Evolutionary conservation across 2,329 filamentous ascomycete species (phyloP), one percentile per base, ranked within the genome.

Genomic region (Fusarium nanum): DNA sequence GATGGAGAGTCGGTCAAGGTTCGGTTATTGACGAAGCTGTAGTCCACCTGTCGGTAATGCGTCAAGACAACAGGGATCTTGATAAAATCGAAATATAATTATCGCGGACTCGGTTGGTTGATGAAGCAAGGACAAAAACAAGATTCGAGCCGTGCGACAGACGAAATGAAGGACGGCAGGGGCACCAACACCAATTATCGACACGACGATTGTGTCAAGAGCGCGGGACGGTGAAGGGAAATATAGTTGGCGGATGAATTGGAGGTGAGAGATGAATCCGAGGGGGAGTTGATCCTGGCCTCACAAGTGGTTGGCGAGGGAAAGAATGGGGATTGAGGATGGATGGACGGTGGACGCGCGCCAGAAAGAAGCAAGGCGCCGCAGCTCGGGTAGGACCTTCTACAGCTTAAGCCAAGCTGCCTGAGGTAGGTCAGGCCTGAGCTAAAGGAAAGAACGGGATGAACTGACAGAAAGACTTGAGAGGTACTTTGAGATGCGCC

Each of bases 31-130:
- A 64, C 59, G 58, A 62, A 60, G 59, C 30, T 56, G 46, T 47
- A 47, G 64, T 67, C 56, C 45, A 58, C 55, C 32, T 53, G 64
- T 63, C 59, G 73, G 69, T 67, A 72, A 75, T 68, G 70, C 73
- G 74, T 76, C 74, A 76, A 71, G 68, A 56, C 58, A 66, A 60
- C 72, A 63, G 61, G 50, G 60, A 46, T 59, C 23, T 28, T 46
- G 54, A n/a, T 37, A 37, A 37, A 60, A 57, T 75, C 70, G 70
- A 73, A 61, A 65, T 75, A 67, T 49, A 59, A 73, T 64, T 71
- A 73, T 72, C 67, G 56, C 52, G 37, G 30, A 52, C 40, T 71
- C 55, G 62, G 61, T 65, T 61, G 70, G 44, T 30, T 49, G 63
- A 45, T 67, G 61, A 55, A 62, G 68, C 50, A 64, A 60, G 55